Base-by-base conservation (phyloP, 129 eudicot genomes). In the Artemisia annua region DNA sequence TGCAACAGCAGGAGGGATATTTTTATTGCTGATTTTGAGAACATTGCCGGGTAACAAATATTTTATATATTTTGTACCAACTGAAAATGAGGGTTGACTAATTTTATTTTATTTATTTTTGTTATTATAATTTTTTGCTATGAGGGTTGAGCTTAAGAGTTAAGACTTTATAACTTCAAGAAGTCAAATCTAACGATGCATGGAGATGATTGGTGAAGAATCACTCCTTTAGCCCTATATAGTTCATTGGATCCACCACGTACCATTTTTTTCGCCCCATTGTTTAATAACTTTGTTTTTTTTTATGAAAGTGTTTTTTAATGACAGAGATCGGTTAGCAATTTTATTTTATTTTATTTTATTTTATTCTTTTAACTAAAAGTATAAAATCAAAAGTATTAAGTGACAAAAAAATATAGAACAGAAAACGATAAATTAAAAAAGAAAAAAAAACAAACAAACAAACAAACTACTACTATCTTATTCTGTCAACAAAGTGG, bases 21-120 rank as follows among this genome's bases (percentile, higher is more conserved):
- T 75, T 20, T 66, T 39, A 39, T 66, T 66, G 74, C 74, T 75
- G 66, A 56, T 75, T 67, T 67, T 75, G 58, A 75, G 74, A 75
- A 44, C 43, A 22, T 75, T 75, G 80, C 73, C 80, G 80, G 73
- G 3, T 46, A 66, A 48, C 19, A 61, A 9, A 48, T 15, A 72
- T 59, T 11, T 62, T 22, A 19, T 59, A 11, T 46, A 7, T 4
- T 55, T 16, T 39, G 32, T 70, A 55, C 17, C n/a, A 39, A 63
- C 71, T 66, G 56, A 55, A 52, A 53, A 43, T 39, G 73, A 66
- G 73, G 67, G 58, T 75, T 66, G 48, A 55, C 65, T n/a, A 28
- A 3, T 26, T 1, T 26, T 26, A 26, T 28, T 28, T 28, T 28
- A 3, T 28, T 3, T 26, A 26, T 28, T 28, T 28, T 28, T 28